phyloP scores from a whole-genome alignment of 2,329 filamentous ascomycete species.

The Amphichorda felina region DNA sequence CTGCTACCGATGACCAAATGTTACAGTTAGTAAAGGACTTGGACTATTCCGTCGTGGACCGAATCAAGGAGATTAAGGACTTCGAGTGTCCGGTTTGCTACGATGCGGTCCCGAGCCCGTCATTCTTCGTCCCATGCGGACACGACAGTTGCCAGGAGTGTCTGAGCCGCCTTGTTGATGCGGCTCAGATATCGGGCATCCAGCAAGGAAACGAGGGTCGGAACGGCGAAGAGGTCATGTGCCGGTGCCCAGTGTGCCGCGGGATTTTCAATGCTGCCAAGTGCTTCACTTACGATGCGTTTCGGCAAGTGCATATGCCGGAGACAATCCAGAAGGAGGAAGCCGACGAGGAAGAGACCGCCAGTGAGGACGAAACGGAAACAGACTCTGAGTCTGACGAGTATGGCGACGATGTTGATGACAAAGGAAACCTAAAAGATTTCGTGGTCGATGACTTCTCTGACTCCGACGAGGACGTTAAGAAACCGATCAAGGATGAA shows the following conservation, averaged over 20 bases:
- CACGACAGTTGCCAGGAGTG: slow-evolving; percentile 72
- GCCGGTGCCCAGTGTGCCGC: slow-evolving; percentile 69
- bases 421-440: slow-evolving; percentile 25
- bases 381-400: slow-evolving; percentile 20
- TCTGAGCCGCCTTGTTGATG: slow-evolving; percentile 56
- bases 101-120: slow-evolving; percentile 62
- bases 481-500: slow-evolving; percentile 6
- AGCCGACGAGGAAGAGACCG: slow-evolving; percentile 20
- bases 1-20: slow-evolving; percentile 34
- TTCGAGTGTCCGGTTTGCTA: slow-evolving; percentile 80
- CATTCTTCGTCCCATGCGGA: slow-evolving; percentile 73
- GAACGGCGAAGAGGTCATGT: slow-evolving; percentile 36
- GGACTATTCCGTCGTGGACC: slow-evolving; percentile 45
- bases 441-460: slow-evolving; percentile 37
- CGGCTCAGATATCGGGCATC: slow-evolving; percentile 37
- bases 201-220: slow-evolving; percentile 31
- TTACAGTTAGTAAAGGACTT: slow-evolving; percentile 51
- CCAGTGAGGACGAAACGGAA: slow-evolving; percentile 16
- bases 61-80: slow-evolving; percentile 40
- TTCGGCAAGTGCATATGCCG: slow-evolving; percentile 61
- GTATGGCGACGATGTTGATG: slow-evolving; percentile 14
- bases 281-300: slow-evolving; percentile 62
- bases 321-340: slow-evolving; percentile 26
- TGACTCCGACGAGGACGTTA: slow-evolving; percentile 14
- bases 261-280: slow-evolving; percentile 52